These are phyloP conservation scores for Tetradesmus lagerheimii DNA, from an alignment of 139 green algal species.

Conservation along the genomic window DNA sequence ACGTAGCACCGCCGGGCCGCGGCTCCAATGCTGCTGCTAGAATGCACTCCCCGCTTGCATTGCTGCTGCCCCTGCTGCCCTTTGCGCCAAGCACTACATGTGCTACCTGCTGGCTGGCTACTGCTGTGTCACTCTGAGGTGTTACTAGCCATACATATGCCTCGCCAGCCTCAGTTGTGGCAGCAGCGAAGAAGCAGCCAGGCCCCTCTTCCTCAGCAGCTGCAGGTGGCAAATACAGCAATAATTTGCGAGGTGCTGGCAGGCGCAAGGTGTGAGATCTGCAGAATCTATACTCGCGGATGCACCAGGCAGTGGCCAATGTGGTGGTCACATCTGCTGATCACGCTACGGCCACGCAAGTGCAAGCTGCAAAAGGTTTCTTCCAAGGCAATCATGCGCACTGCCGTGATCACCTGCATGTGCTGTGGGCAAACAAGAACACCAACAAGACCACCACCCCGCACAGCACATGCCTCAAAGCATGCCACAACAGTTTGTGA, in stretches of 20 bases:
- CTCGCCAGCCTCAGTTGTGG: constrained; percentile 64
- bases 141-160: constrained; percentile 68
- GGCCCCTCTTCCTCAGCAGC: constrained; percentile 6
- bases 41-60: constrained; percentile 37
- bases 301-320: no score
- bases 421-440: no score
- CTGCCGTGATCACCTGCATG: no score
- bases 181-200: constrained; percentile 59
- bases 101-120: constrained; percentile 52
- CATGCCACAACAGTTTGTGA: no score
- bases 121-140: background rate
- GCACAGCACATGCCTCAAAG: no score
- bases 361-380: no score
- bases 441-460: no score
- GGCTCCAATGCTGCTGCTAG: constrained; percentile 51
- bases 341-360: no score
- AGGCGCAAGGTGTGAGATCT: no score
- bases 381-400: no score
- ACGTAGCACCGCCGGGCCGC: constrained; percentile 38
- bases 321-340: no score
- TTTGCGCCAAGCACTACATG: constrained; percentile 44
- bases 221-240: background rate
- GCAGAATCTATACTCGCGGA: no score
- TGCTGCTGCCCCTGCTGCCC: background rate
- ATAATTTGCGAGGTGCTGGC: background rate